These are phyloP conservation scores for Colletotrichum viniferum DNA, from an alignment of 2,329 filamentous ascomycete species.

Conservation along the genomic window DNA sequence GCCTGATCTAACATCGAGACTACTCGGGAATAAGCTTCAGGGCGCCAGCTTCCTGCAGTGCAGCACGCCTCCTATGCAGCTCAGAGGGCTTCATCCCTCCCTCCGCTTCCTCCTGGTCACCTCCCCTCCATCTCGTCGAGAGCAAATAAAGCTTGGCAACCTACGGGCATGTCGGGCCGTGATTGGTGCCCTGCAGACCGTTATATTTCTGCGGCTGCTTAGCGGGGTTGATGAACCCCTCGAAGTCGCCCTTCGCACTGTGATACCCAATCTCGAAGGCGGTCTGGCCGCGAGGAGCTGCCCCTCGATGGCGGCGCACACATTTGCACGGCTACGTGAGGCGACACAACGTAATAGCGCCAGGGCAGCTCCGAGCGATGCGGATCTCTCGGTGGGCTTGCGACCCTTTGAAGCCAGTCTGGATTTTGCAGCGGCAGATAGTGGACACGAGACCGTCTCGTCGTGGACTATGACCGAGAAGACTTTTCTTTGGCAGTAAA, in stretches of 20 bases:
- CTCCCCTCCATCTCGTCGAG: neutral
- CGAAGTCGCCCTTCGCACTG: constrained; percentile 7
- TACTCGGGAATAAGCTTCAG: constrained; percentile 15
- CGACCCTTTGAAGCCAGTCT: neutral
- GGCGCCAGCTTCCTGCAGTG: constrained; percentile 7
- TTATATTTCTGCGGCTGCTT: constrained; percentile 17
- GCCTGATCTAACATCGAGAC: neutral
- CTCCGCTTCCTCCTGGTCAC: neutral
- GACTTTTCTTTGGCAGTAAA: neutral
- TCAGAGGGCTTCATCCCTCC: neutral
- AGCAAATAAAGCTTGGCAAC: neutral
- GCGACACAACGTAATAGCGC: constrained; percentile 10
- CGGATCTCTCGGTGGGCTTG: constrained; percentile 6
- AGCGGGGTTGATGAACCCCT: constrained; percentile 9
- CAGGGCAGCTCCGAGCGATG: constrained; percentile 6
- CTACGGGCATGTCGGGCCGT: neutral
- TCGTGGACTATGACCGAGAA: neutral
- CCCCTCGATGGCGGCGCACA: neutral
- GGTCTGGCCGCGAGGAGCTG: neutral
- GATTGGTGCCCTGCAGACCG: constrained; percentile 20
- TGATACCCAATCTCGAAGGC: neutral
- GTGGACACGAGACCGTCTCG: neutral
- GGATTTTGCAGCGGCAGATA: neutral
- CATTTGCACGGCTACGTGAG: neutral
- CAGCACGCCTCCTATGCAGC: constrained; percentile 5